These are phyloP conservation scores for Boletus sp. DNA, from an alignment of 768 basidiomycete genomes.

Conservation along the genomic window DNA sequence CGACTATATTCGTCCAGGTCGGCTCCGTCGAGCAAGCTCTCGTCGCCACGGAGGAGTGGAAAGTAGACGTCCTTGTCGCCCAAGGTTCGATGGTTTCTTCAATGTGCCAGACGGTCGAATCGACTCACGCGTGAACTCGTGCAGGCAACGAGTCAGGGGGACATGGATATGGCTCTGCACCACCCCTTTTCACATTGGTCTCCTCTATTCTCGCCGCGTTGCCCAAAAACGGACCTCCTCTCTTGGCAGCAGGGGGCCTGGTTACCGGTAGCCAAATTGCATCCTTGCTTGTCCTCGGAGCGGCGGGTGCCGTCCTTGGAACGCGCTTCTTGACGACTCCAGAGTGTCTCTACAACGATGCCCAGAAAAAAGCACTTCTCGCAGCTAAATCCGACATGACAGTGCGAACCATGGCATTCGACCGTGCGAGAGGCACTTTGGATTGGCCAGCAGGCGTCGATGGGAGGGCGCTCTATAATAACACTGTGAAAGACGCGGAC, in stretches of 20 bases:
- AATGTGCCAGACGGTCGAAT: neutral
- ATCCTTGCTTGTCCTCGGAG: slow-evolving; percentile 63
- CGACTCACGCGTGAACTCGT: slow-evolving; percentile 2
- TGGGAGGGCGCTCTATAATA: slow-evolving; percentile 48
- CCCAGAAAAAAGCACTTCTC: slow-evolving; percentile 53
- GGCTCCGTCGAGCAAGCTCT: slow-evolving; percentile 58
- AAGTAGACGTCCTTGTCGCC: slow-evolving; percentile 70
- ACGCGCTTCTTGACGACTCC: slow-evolving; percentile 72
- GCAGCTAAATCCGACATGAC: slow-evolving; percentile 45
- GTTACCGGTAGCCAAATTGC: slow-evolving; percentile 64
- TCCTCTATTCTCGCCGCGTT: slow-evolving; percentile 50
- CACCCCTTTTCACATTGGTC: slow-evolving; percentile 60
- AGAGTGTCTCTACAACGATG: slow-evolving; percentile 57
- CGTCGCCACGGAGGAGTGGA: slow-evolving; percentile 62
- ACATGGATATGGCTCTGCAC: slow-evolving; percentile 59
- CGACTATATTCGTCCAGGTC: slow-evolving; percentile 66
- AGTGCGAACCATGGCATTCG: slow-evolving; percentile 63
- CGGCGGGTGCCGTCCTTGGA: slow-evolving; percentile 65
- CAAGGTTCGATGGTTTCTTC: slow-evolving; percentile 53
- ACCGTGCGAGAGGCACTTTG: slow-evolving; percentile 51
- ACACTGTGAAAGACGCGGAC: slow-evolving; percentile 57
- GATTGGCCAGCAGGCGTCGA: slow-evolving; percentile 64
- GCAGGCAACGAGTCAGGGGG: slow-evolving; percentile 80
- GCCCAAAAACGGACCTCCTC: slow-evolving; percentile 42
- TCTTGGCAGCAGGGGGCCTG: slow-evolving; percentile 78